Conservation (phyloP, 106 monocot species). For the Triglochin maritima region DNA sequence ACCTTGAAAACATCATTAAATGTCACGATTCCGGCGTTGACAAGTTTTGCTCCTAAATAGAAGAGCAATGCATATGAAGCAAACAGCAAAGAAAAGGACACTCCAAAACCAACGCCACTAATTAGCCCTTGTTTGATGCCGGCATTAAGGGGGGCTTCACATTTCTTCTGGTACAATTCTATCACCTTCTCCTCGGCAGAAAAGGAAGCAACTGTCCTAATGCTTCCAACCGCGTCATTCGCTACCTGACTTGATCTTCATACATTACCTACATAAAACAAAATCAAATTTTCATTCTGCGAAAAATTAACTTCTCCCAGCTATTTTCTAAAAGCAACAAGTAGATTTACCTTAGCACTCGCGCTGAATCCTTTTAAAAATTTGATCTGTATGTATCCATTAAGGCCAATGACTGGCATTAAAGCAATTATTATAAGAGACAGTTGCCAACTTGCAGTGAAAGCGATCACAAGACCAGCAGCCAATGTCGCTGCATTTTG, state of each 20-base stretch:
- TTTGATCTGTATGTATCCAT: conserved; percentile 37
- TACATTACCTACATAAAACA: conserved; percentile 13
- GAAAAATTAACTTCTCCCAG: not conserved
- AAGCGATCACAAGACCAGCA: conserved; percentile 40
- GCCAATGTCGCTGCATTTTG: conserved; percentile 30
- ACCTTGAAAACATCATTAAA: not conserved
- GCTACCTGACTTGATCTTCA: conserved; percentile 15
- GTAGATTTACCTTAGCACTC: conserved; percentile 41
- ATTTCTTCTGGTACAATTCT: conserved; percentile 21
- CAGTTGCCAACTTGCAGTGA: conserved; percentile 48
- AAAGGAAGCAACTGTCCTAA: conserved; percentile 18
- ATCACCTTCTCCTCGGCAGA: conserved; percentile 27
- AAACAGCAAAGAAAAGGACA: conserved; percentile 21
- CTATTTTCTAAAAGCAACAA: not conserved
- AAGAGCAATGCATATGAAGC: conserved; percentile 16
- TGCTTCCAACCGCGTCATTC: conserved; percentile 8
- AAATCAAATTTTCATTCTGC: not conserved
- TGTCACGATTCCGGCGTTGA: no score
- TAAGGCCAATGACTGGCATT: conserved; percentile 38
- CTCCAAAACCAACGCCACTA: conserved; percentile 21
- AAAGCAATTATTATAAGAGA: conserved; percentile 35
- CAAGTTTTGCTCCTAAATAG: conserved; percentile 13
- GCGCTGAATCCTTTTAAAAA: conserved; percentile 48
- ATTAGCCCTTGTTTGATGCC: conserved; percentile 16
- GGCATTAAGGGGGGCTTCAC: conserved; percentile 14